Conservation (phyloP, 148 eudicot genomes). For the Nyssa sinensis region DNA sequence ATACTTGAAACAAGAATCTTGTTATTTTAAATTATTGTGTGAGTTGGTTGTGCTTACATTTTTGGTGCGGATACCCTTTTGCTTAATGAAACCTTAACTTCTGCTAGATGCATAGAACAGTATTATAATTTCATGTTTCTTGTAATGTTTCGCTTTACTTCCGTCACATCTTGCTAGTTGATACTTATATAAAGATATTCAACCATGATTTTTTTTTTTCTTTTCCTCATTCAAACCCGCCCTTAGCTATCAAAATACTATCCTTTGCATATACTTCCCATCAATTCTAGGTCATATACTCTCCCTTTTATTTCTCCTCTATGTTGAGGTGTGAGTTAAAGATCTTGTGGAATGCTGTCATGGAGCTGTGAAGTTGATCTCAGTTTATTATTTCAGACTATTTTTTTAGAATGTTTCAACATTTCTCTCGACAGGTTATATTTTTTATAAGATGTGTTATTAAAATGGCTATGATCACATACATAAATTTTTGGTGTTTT, state of each 20-base stretch:
- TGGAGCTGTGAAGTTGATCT: too few relatives aligned
- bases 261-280: not conserved
- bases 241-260: too few relatives aligned
- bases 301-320: not conserved
- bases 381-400: too few relatives aligned
- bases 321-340: not conserved
- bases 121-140: not conserved
- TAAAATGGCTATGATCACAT: not conserved
- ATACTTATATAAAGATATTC: not conserved
- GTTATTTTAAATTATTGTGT: conserved; percentile 14
- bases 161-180: not conserved
- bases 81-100: not conserved
- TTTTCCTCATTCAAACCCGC: too few relatives aligned
- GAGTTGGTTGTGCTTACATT: conserved; percentile 6
- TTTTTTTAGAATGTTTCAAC: too few relatives aligned
- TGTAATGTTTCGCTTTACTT: conserved; percentile 9
- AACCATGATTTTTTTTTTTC: not conserved
- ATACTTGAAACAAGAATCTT: not conserved
- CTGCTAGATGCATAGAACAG: not conserved
- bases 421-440: too few relatives aligned
- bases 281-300: not conserved
- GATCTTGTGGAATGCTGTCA: not conserved
- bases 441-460: too few relatives aligned
- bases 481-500: not conserved
- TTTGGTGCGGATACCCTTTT: not conserved